Evolutionary conservation across 495 filamentous ascomycete species (phyloP).

Genomic region (Trichoderma gamsii): DNA sequence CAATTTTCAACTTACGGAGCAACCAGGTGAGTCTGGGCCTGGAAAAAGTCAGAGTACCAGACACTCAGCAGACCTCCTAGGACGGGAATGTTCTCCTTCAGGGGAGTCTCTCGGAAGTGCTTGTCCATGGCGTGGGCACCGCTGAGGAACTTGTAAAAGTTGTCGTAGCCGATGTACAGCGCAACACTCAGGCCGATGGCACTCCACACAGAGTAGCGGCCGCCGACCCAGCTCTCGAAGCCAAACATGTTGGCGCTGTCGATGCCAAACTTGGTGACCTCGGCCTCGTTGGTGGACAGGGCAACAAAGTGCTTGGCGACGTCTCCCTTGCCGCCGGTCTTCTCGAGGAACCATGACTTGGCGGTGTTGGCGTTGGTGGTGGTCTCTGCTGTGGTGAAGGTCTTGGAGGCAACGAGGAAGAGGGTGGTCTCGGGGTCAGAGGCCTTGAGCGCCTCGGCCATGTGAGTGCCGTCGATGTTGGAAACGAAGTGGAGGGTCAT

Average conservation of each 20-base stretch:
- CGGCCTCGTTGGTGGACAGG: slow-evolving; percentile 87
- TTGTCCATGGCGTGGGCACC: slow-evolving; percentile 97
- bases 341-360: slow-evolving; percentile 88
- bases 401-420: slow-evolving; percentile 97
- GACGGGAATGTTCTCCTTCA: slow-evolving; percentile 91
- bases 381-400: slow-evolving; percentile 97
- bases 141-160: slow-evolving; percentile 93
- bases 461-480: slow-evolving; percentile 98
- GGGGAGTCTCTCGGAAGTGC: slow-evolving; percentile 86
- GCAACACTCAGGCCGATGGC: slow-evolving; percentile 93
- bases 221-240: slow-evolving; percentile 97
- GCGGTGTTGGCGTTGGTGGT: slow-evolving; percentile 93
- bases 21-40: slow-evolving; percentile 93
- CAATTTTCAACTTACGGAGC: slow-evolving; percentile 56
- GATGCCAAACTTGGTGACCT: slow-evolving; percentile 98
- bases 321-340: slow-evolving; percentile 68
- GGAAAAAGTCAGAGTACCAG: slow-evolving; percentile 98
- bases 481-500: slow-evolving; percentile 95
- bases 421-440: slow-evolving; percentile 95
- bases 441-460: slow-evolving; percentile 82
- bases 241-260: slow-evolving; percentile 98
- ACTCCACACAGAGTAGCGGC: slow-evolving; percentile 96
- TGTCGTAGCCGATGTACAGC: slow-evolving; percentile 92
- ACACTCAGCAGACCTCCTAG: slow-evolving; percentile 90
- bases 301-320: slow-evolving; percentile 99